Conservation (phyloP, 768 basidiomycete genomes). For the Infundibulicybe gibba region DNA sequence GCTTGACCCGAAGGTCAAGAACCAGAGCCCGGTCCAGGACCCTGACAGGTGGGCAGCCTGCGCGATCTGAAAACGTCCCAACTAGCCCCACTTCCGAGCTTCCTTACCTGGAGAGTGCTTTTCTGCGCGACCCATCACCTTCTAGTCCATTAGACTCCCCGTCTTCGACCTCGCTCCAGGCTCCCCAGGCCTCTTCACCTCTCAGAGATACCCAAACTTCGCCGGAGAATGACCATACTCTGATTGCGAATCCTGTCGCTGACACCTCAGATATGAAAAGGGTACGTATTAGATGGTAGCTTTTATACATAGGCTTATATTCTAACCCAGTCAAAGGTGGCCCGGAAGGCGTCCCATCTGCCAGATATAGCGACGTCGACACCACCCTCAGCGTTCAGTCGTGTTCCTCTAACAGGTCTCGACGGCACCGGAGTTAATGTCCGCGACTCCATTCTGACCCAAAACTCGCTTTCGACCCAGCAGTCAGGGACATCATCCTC, state of each 20-base stretch:
- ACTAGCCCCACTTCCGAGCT: constrained; percentile 24
- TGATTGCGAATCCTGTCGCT: constrained; percentile 16
- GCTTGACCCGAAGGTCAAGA: constrained; percentile 51
- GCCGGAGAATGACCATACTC: background rate
- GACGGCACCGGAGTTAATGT: constrained; percentile 28
- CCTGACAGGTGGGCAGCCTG: constrained; percentile 28
- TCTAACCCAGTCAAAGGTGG: constrained; percentile 2
- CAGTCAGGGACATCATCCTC: constrained; percentile 72
- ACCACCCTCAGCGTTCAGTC: constrained; percentile 44
- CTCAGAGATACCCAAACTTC: constrained; percentile 7
- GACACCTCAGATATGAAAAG: constrained; percentile 21
- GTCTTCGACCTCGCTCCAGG: no score
- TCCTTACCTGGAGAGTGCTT: constrained; percentile 24
- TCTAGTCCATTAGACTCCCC: constrained; percentile 7
- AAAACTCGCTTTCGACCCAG: constrained; percentile 54
- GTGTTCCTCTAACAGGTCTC: constrained; percentile 38
- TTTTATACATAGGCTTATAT: constrained; percentile 3
- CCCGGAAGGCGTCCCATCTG: no score
- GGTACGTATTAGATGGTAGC: constrained; percentile 24
- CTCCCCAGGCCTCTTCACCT: constrained; percentile 24
- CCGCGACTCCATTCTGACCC: constrained; percentile 60
- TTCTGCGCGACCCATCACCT: constrained; percentile 19
- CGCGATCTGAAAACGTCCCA: constrained; percentile 17
- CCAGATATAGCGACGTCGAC: constrained; percentile 7
- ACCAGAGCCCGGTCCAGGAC: constrained; percentile 54